Percentiles rank a stretch among this genome's conserved stretches.
These are phyloP conservation scores for Cladobotryum protrusum DNA, from an alignment of 2,329 filamentous ascomycete genomes.

Conservation along the genomic window DNA sequence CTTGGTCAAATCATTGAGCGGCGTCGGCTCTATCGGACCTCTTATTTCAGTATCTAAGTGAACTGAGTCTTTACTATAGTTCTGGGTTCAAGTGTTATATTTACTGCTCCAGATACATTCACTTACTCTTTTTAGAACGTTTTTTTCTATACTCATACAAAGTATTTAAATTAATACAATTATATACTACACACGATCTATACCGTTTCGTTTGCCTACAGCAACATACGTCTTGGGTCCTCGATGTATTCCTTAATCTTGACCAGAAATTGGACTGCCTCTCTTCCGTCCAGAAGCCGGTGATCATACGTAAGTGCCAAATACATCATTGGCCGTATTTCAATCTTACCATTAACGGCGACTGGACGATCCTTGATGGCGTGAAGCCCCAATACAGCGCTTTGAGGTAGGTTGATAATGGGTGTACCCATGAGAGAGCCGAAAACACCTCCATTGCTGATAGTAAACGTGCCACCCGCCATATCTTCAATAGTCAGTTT, in stretches of 20 bases:
- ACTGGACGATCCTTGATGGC: slow-evolving; percentile 94
- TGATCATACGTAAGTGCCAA: slow-evolving; percentile 97
- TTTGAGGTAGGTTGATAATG: slow-evolving; percentile 96
- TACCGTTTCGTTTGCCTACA: too few relatives aligned
- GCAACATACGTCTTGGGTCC: slow-evolving; percentile 86
- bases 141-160: too few relatives aligned
- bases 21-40: too few relatives aligned
- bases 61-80: too few relatives aligned
- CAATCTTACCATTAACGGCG: slow-evolving; percentile 85
- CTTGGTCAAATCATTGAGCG: too few relatives aligned
- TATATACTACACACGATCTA: too few relatives aligned
- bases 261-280: slow-evolving; percentile 92
- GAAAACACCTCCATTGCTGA: slow-evolving; percentile 95
- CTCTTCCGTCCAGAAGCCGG: slow-evolving; percentile 86
- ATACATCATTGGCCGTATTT: slow-evolving; percentile 99
- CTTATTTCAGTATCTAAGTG: too few relatives aligned
- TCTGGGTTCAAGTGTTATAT: too few relatives aligned
- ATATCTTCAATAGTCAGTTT: slow-evolving; percentile 99
- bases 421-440: slow-evolving; percentile 96
- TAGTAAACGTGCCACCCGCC: slow-evolving; percentile 97
- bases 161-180: slow-evolving; percentile 5
- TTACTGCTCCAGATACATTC: too few relatives aligned
- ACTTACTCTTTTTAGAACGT: too few relatives aligned
- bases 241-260: slow-evolving; percentile 98
- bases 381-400: slow-evolving; percentile 84